These are phyloP conservation scores for Trichocladium uniseriatum DNA, from an alignment of 495 filamentous ascomycete genomes.

Conservation along the genomic window DNA sequence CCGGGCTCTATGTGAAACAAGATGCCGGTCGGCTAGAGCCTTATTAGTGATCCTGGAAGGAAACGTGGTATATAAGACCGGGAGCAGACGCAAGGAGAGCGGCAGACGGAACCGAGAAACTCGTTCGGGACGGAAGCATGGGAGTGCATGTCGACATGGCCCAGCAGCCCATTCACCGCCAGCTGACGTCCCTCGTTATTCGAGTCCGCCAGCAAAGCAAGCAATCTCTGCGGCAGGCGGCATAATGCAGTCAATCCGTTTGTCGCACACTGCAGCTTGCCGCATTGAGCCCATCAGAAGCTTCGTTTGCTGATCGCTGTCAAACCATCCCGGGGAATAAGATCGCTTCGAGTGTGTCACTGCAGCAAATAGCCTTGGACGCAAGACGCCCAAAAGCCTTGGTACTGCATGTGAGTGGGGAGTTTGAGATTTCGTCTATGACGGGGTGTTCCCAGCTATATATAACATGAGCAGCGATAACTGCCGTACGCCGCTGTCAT, in stretches of 20 bases:
- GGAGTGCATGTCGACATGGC: not conserved
- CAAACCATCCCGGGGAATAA: slow-evolving; percentile 3
- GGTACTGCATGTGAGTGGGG: not conserved
- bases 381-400: not conserved
- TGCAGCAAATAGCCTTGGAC: not conserved
- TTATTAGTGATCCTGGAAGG: not conserved
- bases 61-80: not conserved
- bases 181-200: not conserved
- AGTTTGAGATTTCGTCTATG: not conserved
- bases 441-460: not conserved
- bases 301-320: not conserved
- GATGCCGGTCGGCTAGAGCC: not conserved
- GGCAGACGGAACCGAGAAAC: not conserved
- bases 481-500: not conserved
- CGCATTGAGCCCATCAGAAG: not conserved
- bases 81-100: not conserved
- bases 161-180: not conserved
- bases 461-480: not conserved
- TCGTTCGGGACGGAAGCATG: not conserved
- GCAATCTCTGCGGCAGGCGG: not conserved
- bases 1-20: not conserved
- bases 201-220: not conserved
- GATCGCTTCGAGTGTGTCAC: not conserved
- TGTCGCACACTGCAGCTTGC: slow-evolving; percentile 4
- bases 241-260: not conserved